Percentiles rank a stretch among this genome's conserved stretches.
Evolutionary conservation across 768 basidiomycete species (phyloP).

Genomic region (Hydnomerulius pinastri): DNA sequence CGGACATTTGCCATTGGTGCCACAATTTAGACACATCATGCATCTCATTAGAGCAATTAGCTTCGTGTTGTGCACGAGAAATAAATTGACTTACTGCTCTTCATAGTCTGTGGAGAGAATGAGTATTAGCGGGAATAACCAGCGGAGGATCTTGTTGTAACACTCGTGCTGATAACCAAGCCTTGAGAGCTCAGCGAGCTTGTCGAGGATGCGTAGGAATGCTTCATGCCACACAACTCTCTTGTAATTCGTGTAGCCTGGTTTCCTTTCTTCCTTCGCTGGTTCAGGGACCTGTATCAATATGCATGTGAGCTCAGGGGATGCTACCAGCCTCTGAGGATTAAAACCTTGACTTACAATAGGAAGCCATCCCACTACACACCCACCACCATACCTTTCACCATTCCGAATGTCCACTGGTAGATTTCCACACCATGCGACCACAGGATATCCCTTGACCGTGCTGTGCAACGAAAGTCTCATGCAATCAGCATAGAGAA

Average conservation of each 20-base stretch:
- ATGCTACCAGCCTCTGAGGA: too few relatives aligned
- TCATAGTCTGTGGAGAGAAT: constrained; percentile 46
- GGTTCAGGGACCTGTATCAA: constrained; percentile 33
- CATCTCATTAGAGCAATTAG: too few relatives aligned
- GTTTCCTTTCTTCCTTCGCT: constrained; percentile 26
- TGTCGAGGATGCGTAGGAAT: constrained; percentile 30
- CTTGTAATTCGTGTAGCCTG: constrained; percentile 32
- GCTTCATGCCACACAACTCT: constrained; percentile 37
- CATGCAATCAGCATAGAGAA: constrained; percentile 34
- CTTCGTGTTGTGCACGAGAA: too few relatives aligned
- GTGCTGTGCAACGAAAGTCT: constrained; percentile 18
- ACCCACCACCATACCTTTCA: constrained; percentile 9
- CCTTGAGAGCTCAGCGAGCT: constrained; percentile 15
- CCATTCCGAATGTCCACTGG: constrained; percentile 13
- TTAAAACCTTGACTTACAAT: too few relatives aligned
- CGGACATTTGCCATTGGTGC: constrained; percentile 23
- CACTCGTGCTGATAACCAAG: constrained; percentile 24
- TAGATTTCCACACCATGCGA: constrained; percentile 17
- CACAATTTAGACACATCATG: constrained; percentile 36
- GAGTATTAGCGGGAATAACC: constrained; percentile 37
- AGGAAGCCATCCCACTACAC: constrained; percentile 20
- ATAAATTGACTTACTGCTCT: constrained; percentile 39
- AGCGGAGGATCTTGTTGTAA: constrained; percentile 21
- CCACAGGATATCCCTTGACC: constrained; percentile 17
- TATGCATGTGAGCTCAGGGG: background rate